These are phyloP conservation scores for Ceratobasidium sp. DNA, from an alignment of 1,284 basidiomycete genomes.

Conservation along the genomic window DNA sequence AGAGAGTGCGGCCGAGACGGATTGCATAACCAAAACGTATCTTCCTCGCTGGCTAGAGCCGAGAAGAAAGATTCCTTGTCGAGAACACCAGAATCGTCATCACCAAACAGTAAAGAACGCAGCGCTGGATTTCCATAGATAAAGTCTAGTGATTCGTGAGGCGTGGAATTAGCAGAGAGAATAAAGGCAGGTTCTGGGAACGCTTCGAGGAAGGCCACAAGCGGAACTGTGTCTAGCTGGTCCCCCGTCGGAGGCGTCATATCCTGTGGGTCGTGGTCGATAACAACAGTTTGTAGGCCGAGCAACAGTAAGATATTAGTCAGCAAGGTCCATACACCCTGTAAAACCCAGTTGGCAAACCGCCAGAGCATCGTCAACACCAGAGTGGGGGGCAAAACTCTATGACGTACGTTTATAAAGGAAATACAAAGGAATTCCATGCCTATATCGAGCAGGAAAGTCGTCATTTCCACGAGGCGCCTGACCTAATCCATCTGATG, in stretches of 20 bases:
- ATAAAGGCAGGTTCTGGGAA: constrained; percentile 39
- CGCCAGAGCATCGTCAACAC: not conserved
- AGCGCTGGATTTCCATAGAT: constrained; percentile 31
- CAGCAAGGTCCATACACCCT: not conserved
- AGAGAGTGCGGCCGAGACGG: not conserved
- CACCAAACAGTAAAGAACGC: constrained; percentile 11
- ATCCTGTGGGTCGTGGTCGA: not conserved
- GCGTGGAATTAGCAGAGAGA: not conserved
- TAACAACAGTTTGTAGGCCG: not conserved
- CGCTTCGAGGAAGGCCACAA: constrained; percentile 24
- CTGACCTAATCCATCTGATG: no score
- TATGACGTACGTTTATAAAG: no score
- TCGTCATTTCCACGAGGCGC: no score
- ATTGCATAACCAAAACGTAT: constrained; percentile 15
- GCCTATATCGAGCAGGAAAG: no score
- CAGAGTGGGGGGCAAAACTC: no score
- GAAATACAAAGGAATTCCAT: no score
- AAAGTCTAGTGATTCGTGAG: constrained; percentile 6
- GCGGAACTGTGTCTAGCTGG: not conserved
- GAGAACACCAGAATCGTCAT: not conserved
- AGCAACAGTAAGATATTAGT: not conserved
- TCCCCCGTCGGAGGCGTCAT: constrained; percentile 4
- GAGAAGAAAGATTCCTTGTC: constrained; percentile 13
- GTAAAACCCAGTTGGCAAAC: constrained; percentile 4
- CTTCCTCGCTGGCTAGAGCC: constrained; percentile 5